Base-by-base conservation (phyloP, 2,329 filamentous ascomycete species). In the Fusarium xylarioides region DNA sequence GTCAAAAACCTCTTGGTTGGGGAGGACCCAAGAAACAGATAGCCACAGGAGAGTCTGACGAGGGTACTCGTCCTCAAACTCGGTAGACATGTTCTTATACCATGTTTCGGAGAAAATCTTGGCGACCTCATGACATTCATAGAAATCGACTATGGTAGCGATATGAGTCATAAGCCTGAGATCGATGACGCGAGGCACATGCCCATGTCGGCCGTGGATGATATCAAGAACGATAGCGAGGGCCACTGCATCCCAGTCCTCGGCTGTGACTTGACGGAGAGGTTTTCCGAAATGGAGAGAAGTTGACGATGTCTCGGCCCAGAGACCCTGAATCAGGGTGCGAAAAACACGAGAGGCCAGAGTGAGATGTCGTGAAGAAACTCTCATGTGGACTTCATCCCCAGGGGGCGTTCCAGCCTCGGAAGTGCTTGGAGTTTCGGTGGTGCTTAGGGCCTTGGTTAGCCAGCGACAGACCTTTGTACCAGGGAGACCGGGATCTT, bases 111-210 rank as follows among this genome's bases (percentile, higher is more conserved):
- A n/a, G 35, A 65, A 38, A 14, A 37, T 21, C 53, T 40, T 2
- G 4, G n/a, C 37, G 18, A n/a, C 34, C 10, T 73, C 68, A 7
- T 64, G 46, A 4, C 42, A 58, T 1, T 49, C 21, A 26, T 71
- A 73, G 18, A 66, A 62, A 19, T 71, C 61, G 16, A 69, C 52
- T 1, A 73, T 42, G 11, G 54, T 63, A 1, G 65, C 46, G 8
- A 73, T 34, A 0, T 50, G n/a, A 6, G 58, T 21, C 3, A 71
- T 3, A 2, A 56, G 38, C 5, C 32, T 38, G 1, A 66, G 4
- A 9, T 11, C 43, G 18, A 66, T 4, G 5, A 11, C 3, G 0
- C 32, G 23, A 11, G 62, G 68, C 2, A 64, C 44, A 2, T 5
- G 14, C 19, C 19, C 8, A 7, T 62, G 38, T 6, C 54, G 52